Conservation (phyloP, 1,284 basidiomycete species). For the Apiotrichum gracile region DNA sequence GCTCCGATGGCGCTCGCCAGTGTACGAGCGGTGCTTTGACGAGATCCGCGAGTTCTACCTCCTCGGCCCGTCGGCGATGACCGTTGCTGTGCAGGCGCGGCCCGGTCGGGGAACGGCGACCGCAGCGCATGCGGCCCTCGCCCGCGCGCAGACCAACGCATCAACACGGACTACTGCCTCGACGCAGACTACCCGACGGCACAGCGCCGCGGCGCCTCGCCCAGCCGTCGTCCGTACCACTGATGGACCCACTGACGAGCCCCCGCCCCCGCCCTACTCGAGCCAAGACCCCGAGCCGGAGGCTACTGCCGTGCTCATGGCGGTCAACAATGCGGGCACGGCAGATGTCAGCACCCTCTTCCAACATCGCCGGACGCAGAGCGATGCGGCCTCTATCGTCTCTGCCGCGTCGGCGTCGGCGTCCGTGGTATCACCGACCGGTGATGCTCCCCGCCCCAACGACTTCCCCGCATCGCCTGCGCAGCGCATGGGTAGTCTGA, state of each 20-base stretch:
- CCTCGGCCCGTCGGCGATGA: not conserved
- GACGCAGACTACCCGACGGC: not conserved
- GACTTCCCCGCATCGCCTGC: constrained; percentile 6
- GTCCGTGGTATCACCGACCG: too few relatives aligned
- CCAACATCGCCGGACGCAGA: not conserved
- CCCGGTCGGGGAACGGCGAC: too few relatives aligned
- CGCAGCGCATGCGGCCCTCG: too few relatives aligned
- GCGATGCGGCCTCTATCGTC: not conserved
- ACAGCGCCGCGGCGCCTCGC: not conserved
- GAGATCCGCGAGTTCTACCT: constrained; percentile 9
- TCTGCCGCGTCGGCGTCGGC: not conserved
- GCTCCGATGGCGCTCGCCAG: not conserved
- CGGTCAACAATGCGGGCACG: not conserved
- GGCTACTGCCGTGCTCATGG: constrained; percentile 17
- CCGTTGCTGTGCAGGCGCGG: not conserved
- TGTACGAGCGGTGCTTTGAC: constrained; percentile 1
- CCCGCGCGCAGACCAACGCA: not conserved
- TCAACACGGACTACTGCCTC: not conserved
- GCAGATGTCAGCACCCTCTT: not conserved
- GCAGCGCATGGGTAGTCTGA: not conserved
- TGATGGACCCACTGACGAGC: constrained; percentile 15
- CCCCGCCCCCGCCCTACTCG: constrained; percentile 40
- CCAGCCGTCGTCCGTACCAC: not conserved
- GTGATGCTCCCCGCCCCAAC: constrained; percentile 4
- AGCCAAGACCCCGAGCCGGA: constrained; percentile 41